phyloP scores from a whole-genome alignment of 1,284 basidiomycete species.

The Trametes pubescens region DNA sequence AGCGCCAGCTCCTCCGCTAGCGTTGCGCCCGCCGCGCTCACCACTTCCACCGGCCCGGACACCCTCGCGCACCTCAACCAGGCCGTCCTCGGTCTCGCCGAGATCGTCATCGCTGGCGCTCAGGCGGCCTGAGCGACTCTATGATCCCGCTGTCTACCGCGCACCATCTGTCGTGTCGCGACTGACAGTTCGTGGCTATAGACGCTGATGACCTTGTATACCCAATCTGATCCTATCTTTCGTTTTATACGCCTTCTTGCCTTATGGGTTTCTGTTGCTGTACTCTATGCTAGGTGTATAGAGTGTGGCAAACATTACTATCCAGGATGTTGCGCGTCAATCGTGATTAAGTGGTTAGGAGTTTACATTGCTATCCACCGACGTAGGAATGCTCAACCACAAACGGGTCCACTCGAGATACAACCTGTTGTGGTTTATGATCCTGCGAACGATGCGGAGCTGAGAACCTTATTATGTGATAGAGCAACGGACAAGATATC shows the following conservation, averaged over 20 bases:
- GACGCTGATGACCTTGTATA: slow-evolving; percentile 10
- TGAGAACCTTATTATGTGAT: background rate
- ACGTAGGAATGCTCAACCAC: background rate
- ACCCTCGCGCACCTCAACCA: slow-evolving; percentile 47
- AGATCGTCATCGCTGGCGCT: slow-evolving; percentile 41
- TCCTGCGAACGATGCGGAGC: too few relatives aligned
- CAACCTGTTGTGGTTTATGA: background rate
- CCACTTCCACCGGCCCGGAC: slow-evolving; percentile 38
- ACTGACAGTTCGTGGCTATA: background rate
- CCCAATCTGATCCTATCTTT: slow-evolving; percentile 3
- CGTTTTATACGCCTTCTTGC: background rate
- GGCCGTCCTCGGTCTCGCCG: slow-evolving; percentile 50
- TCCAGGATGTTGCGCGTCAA: background rate
- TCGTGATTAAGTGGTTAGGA: background rate
- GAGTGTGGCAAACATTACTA: slow-evolving; percentile 9
- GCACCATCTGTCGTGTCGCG: background rate
- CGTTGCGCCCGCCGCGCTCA: slow-evolving; percentile 43
- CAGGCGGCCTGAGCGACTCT: slow-evolving; percentile 20
- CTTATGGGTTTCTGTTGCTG: slow-evolving; percentile 2
- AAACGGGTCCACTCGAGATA: background rate
- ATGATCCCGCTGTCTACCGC: background rate
- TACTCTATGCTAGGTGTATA: slow-evolving; percentile 10
- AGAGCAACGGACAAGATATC: background rate
- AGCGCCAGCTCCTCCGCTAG: slow-evolving; percentile 35
- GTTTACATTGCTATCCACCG: background rate